Percentiles rank a stretch among this genome's conserved stretches.
phyloP scores from a whole-genome alignment of 768 basidiomycete species.

The Termitomyces sp. region DNA sequence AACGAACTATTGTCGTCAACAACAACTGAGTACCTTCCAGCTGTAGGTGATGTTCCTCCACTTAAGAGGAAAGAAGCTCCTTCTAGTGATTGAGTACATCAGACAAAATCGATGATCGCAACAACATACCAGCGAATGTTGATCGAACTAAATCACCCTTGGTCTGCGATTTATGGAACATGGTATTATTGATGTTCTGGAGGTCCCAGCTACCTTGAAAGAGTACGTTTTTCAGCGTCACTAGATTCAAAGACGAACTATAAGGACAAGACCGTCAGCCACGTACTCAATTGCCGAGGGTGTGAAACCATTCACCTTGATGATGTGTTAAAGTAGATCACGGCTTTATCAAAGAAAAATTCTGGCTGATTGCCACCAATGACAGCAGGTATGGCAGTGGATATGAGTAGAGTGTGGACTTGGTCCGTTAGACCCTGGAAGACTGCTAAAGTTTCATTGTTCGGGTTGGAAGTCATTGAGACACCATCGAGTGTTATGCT shows the following conservation, averaged over 20 bases:
- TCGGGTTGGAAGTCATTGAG: constrained; percentile 18
- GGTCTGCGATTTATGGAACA: constrained; percentile 23
- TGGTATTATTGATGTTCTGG: constrained; percentile 12
- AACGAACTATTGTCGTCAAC: constrained; percentile 36
- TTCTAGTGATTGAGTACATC: constrained; percentile 17
- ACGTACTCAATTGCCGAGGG: background rate
- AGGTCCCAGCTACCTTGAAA: constrained; percentile 56
- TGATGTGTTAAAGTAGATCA: constrained; percentile 1
- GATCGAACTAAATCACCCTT: constrained; percentile 38
- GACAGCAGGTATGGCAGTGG: constrained; percentile 36
- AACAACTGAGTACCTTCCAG: constrained; percentile 54
- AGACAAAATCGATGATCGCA: background rate
- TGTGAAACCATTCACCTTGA: background rate
- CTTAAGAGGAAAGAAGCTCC: constrained; percentile 57
- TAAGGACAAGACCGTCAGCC: background rate
- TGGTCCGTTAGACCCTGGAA: constrained; percentile 40
- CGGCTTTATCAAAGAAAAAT: constrained; percentile 34
- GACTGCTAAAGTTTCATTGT: constrained; percentile 40
- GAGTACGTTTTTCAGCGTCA: constrained; percentile 33
- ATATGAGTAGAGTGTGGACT: constrained; percentile 52
- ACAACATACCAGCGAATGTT: constrained; percentile 42
- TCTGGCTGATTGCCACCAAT: constrained; percentile 19
- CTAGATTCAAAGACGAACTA: constrained; percentile 8
- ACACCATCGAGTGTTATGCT: constrained; percentile 47
- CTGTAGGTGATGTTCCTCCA: constrained; percentile 52